Conservation (phyloP, 2,329 filamentous ascomycete genomes). For the Hypocrella siamensis region DNA sequence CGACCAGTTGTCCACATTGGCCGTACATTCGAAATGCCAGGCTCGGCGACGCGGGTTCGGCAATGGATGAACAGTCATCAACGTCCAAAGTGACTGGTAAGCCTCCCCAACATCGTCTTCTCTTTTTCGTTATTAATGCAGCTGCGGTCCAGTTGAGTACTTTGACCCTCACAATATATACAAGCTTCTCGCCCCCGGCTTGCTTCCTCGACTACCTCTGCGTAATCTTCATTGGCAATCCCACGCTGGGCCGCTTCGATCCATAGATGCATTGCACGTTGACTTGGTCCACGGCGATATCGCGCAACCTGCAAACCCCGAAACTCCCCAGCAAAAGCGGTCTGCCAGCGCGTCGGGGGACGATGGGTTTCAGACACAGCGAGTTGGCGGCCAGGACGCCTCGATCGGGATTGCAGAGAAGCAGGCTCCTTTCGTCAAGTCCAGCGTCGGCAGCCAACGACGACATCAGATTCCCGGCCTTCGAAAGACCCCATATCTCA, state of each 20-base stretch:
- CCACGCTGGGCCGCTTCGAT: constrained; percentile 75
- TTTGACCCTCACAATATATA: constrained; percentile 86
- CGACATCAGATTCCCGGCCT: constrained; percentile 92
- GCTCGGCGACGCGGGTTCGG: constrained; percentile 12
- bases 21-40: no score
- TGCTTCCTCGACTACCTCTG: constrained; percentile 67
- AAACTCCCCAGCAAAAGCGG: constrained; percentile 11
- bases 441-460: constrained; percentile 28
- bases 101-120: constrained; percentile 4
- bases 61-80: constrained; percentile 52
- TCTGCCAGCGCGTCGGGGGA: constrained; percentile 23
- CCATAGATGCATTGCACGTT: constrained; percentile 83
- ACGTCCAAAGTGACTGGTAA: constrained; percentile 66
- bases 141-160: constrained; percentile 62
- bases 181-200: constrained; percentile 60
- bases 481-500: constrained; percentile 84
- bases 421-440: constrained; percentile 14
- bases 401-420: constrained; percentile 23
- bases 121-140: not conserved
- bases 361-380: constrained; percentile 47
- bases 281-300: constrained; percentile 57
- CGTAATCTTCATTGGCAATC: constrained; percentile 96
- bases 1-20: no score
- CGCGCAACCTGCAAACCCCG: constrained; percentile 23
- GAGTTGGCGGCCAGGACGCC: constrained; percentile 24